These are phyloP conservation scores for Tardiomyces digboiensis DNA, from an alignment of 1,139 yeast genomes.

Conservation along the genomic window DNA sequence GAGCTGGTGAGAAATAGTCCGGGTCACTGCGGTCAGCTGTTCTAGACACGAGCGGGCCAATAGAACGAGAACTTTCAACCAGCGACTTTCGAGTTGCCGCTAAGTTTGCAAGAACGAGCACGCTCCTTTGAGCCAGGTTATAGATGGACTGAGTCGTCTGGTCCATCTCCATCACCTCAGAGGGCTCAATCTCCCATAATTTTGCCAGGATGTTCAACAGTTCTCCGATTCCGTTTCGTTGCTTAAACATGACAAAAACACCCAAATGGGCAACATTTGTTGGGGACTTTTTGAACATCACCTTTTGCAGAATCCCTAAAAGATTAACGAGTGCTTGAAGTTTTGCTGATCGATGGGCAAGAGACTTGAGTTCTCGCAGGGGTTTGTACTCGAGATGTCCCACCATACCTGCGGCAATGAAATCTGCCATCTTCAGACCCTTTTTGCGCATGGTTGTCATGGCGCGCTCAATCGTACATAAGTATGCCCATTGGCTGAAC, in stretches of 20 bases:
- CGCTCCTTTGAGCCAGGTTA: slow-evolving; percentile 11
- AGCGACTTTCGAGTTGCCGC: slow-evolving; percentile 15
- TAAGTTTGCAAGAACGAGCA: slow-evolving; percentile 13
- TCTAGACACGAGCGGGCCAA: slow-evolving; percentile 10
- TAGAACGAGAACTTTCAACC: slow-evolving; percentile 13
- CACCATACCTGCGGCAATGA: slow-evolving; percentile 19
- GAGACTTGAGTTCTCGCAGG: background rate
- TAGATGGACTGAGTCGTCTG: slow-evolving; percentile 7
- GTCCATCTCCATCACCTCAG: slow-evolving; percentile 4
- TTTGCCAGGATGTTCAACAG: slow-evolving; percentile 16
- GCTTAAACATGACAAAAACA: slow-evolving; percentile 24
- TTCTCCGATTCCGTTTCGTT: slow-evolving; percentile 20
- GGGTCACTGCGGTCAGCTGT: slow-evolving; percentile 16
- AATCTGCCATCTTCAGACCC: slow-evolving; percentile 21
- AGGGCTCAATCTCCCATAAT: slow-evolving; percentile 8
- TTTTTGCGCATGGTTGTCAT: slow-evolving; percentile 8
- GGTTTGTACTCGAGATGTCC: slow-evolving; percentile 13
- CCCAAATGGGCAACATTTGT: slow-evolving; percentile 9
- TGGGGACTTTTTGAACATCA: slow-evolving; percentile 12
- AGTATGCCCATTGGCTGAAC: slow-evolving; percentile 18
- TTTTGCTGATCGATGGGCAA: slow-evolving; percentile 2
- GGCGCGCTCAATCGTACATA: slow-evolving; percentile 16
- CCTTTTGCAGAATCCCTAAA: slow-evolving; percentile 14
- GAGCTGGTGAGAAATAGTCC: slow-evolving; percentile 21
- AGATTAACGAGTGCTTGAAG: slow-evolving; percentile 11